These are phyloP conservation scores for Nephelium lappaceum DNA, from an alignment of 345 rosid species.

Conservation along the genomic window DNA sequence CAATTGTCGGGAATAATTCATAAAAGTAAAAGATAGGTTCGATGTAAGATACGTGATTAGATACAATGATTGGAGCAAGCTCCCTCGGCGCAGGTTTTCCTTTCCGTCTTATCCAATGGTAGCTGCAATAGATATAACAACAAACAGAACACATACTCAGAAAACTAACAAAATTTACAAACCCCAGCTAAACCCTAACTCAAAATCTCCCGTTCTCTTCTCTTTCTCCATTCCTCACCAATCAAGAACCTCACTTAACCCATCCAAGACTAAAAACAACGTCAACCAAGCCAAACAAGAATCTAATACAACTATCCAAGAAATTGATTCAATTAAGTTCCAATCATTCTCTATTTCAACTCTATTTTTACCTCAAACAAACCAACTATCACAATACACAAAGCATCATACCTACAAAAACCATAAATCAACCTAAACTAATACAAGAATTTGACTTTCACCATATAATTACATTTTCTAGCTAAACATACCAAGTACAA, in stretches of 20 bases:
- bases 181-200: background rate
- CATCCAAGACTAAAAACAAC: background rate
- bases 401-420: too few species aligned
- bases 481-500: too few species aligned
- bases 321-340: background rate
- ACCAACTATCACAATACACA: too few species aligned
- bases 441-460: too few species aligned
- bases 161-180: background rate
- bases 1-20: conserved; percentile 91
- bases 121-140: conserved; percentile 44
- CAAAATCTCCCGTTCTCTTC: background rate
- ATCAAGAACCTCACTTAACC: background rate
- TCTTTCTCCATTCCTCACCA: conserved; percentile 1
- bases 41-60: conserved; percentile 87
- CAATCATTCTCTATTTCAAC: too few species aligned
- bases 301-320: background rate
- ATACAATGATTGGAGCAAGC: conserved; percentile 87
- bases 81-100: conserved; percentile 91
- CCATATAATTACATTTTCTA: too few species aligned
- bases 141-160: conserved; percentile 2
- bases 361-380: too few species aligned
- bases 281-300: background rate
- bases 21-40: conserved; percentile 96
- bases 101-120: conserved; percentile 92
- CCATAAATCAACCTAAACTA: too few species aligned